Evolutionary conservation across 768 basidiomycete species (phyloP).

Genomic region (Pholiota molesta): DNA sequence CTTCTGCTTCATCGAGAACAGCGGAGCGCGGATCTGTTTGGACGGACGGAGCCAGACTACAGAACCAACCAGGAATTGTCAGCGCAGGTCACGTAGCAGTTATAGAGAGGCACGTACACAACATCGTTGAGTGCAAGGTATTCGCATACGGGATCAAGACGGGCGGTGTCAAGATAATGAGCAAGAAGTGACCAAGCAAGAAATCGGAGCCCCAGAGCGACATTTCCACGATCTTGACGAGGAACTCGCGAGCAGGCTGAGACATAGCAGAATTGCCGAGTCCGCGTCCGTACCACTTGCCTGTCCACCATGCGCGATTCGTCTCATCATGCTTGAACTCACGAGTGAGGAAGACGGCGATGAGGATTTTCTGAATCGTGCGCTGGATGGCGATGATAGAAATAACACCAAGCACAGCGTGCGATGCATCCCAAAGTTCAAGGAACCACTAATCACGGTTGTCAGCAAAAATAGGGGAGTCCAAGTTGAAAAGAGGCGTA

Average conservation of each 20-base stretch:
- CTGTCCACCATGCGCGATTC: constrained; percentile 99
- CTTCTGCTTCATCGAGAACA: constrained; percentile 95
- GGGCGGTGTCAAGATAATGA: constrained; percentile 86
- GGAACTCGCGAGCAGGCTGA: constrained; percentile 95
- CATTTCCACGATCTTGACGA: constrained; percentile 99
- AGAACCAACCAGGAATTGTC: not conserved
- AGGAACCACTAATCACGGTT: constrained; percentile 78
- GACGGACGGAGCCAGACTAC: constrained; percentile 94
- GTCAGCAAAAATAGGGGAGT: constrained; percentile 28
- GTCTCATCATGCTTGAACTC: constrained; percentile 99
- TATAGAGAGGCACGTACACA: constrained; percentile 59
- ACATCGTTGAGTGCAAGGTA: constrained; percentile 88
- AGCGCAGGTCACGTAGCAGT: not conserved
- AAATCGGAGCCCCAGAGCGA: constrained; percentile 97
- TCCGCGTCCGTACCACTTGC: constrained; percentile 95
- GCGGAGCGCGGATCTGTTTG: constrained; percentile 89
- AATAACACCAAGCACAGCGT: constrained; percentile 92
- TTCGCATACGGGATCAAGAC: constrained; percentile 87
- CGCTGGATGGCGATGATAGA: constrained; percentile 90
- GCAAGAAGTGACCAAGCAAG: constrained; percentile 78
- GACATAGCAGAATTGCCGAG: constrained; percentile 91
- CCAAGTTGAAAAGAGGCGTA: constrained; percentile 47
- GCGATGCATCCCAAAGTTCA: constrained; percentile 95
- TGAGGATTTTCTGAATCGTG: constrained; percentile 91
- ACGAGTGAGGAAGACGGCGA: constrained; percentile 91